Evolutionary conservation across 2,329 filamentous ascomycete genomes (phyloP).

Genomic region (Cladosporium sphaerospermum): DNA sequence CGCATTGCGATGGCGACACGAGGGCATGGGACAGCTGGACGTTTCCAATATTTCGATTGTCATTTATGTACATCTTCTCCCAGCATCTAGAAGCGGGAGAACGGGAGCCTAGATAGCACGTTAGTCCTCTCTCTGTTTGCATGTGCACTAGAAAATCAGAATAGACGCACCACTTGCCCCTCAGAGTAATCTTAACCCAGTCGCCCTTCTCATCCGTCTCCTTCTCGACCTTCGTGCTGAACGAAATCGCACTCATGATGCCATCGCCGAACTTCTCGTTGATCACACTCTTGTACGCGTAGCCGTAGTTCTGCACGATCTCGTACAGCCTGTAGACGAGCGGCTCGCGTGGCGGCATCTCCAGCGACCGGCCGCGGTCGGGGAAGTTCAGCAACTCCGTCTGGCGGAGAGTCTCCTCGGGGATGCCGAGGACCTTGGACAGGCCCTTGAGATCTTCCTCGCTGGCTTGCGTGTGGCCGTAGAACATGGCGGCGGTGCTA

Average conservation of each 20-base stretch:
- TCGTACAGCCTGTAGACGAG: conserved; percentile 88
- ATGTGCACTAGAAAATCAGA: not conserved
- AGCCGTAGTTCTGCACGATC: conserved; percentile 94
- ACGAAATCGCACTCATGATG: conserved; percentile 94
- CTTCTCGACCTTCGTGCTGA: conserved; percentile 87
- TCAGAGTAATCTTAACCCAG: conserved; percentile 79
- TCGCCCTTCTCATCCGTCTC: conserved; percentile 79
- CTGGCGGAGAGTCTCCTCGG: conserved; percentile 47
- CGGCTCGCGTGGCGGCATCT: conserved; percentile 80
- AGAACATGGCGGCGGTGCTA: conserved; percentile 81
- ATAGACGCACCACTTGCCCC: conserved; percentile 68
- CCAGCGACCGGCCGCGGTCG: conserved; percentile 69
- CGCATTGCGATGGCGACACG: not conserved
- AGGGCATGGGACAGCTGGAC: not conserved
- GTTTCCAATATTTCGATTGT: conserved; percentile 4
- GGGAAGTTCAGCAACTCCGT: conserved; percentile 66
- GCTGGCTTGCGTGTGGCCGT: conserved; percentile 73
- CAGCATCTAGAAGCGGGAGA: conserved; percentile 39
- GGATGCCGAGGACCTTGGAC: conserved; percentile 57
- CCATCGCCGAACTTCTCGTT: conserved; percentile 81
- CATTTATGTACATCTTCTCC: not conserved
- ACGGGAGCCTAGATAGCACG: conserved; percentile 38
- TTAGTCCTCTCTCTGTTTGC: conserved; percentile 11
- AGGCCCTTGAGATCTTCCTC: conserved; percentile 64
- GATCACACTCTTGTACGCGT: conserved; percentile 88